phyloP scores from a whole-genome alignment of 2,329 filamentous ascomycete species.

The Truncatella angustata region DNA sequence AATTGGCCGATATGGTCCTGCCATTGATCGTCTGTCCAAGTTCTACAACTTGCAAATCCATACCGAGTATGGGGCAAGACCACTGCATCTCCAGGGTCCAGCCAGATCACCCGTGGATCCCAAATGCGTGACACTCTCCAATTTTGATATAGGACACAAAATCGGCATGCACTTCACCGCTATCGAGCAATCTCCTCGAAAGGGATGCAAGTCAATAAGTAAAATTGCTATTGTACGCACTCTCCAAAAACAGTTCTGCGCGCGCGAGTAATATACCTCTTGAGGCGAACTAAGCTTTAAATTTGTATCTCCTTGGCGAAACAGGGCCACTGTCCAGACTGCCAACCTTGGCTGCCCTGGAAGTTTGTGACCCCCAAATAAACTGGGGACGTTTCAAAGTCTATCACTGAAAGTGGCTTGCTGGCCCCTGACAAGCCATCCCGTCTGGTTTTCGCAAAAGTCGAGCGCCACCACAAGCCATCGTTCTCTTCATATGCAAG shows the following conservation, averaged over 20 bases:
- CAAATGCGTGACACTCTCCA: too few species aligned
- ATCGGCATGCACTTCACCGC: not conserved
- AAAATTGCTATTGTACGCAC: not conserved
- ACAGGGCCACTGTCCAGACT: not conserved
- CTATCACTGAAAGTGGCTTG: slow-evolving; percentile 2
- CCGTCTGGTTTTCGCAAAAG: not conserved
- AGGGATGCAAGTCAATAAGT: not conserved
- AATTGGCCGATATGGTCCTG: not conserved
- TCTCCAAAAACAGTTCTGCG: not conserved
- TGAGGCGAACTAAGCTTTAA: not conserved
- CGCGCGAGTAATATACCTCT: not conserved
- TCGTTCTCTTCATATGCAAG: slow-evolving; percentile 4
- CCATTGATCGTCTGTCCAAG: not conserved
- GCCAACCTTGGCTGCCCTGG: not conserved
- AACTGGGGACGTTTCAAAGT: not conserved
- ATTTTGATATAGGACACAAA: not conserved
- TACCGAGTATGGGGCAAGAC: not conserved
- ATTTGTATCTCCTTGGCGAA: not conserved
- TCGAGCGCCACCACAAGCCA: not conserved
- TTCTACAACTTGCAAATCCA: not conserved
- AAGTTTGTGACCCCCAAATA: not conserved
- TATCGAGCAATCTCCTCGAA: not conserved
- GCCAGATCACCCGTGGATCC: not conserved
- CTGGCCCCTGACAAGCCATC: slow-evolving; percentile 5
- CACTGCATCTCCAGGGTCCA: not conserved